phyloP scores from a whole-genome alignment of 345 rosid genomes.

The Aethionema arabicum region DNA sequence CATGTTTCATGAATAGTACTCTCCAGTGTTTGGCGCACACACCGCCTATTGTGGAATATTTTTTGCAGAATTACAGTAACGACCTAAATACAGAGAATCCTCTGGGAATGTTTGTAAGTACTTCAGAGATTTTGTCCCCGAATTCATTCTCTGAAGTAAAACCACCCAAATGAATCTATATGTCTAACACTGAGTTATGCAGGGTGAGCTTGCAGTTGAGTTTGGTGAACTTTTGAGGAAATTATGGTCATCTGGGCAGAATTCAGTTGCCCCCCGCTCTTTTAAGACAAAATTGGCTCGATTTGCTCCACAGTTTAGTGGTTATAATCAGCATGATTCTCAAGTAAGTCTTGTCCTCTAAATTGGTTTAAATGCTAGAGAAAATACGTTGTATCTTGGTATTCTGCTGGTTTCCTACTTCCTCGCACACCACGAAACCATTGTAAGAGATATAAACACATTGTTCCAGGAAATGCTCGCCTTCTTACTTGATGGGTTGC shows the following conservation, averaged over 20 bases:
- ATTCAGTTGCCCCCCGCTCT: constrained; percentile 63
- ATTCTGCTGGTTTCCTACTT: not conserved
- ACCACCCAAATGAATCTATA: constrained; percentile 16
- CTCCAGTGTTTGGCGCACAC: constrained; percentile 93
- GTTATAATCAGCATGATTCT: constrained; percentile 97
- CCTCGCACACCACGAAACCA: not conserved
- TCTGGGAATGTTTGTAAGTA: constrained; percentile 82
- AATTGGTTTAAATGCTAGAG: not conserved
- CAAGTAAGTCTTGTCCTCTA: constrained; percentile 55
- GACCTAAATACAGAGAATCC: constrained; percentile 86
- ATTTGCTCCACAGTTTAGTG: constrained; percentile 97
- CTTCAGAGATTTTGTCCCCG: constrained; percentile 24
- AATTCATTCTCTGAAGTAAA: constrained; percentile 11
- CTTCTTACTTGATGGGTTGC: constrained; percentile 86
- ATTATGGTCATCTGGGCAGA: constrained; percentile 74
- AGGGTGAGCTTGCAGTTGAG: constrained; percentile 94
- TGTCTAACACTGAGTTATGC: constrained; percentile 37
- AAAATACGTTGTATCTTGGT: not conserved
- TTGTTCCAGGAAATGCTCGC: constrained; percentile 80
- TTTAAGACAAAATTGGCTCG: constrained; percentile 81
- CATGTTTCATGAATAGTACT: constrained; percentile 96
- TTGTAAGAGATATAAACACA: constrained; percentile 7
- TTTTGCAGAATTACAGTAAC: constrained; percentile 69
- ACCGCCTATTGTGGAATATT: constrained; percentile 75
- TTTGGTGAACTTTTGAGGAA: constrained; percentile 86